Percentiles rank a stretch among this genome's conserved stretches.
Conservation (phyloP, 1,284 basidiomycete genomes). For the Trichosporon sp. region DNA sequence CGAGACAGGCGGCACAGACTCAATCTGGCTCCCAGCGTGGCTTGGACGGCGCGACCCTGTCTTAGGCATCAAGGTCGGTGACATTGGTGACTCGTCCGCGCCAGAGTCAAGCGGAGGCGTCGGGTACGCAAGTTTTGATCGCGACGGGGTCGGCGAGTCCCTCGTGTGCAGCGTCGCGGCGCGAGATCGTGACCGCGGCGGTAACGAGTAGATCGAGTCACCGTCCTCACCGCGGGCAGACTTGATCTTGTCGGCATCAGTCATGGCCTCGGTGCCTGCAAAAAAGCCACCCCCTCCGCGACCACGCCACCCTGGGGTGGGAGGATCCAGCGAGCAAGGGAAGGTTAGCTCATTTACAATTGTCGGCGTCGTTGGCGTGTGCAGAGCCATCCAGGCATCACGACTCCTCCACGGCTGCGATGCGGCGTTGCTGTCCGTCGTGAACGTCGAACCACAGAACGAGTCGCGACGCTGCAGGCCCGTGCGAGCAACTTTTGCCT, state of each 20-base stretch:
- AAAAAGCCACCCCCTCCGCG: slow-evolving; percentile 21
- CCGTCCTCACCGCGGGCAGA: neutral
- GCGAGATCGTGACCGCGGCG: neutral
- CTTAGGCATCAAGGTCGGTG: neutral
- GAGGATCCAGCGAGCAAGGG: slow-evolving; percentile 11
- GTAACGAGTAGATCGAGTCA: slow-evolving; percentile 2
- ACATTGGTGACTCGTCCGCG: neutral
- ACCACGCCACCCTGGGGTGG: slow-evolving; percentile 18
- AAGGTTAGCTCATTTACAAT: slow-evolving; percentile 12
- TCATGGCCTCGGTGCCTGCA: slow-evolving; percentile 6
- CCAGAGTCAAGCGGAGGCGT: neutral
- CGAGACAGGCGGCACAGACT: neutral
- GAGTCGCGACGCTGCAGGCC: slow-evolving; percentile 10
- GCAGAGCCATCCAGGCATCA: slow-evolving; percentile 35
- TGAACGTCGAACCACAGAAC: slow-evolving; percentile 1
- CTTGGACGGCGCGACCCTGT: neutral
- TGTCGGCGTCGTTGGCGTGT: slow-evolving; percentile 9
- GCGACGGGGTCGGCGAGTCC: neutral
- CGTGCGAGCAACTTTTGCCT: slow-evolving; percentile 9
- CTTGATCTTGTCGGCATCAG: slow-evolving; percentile 7
- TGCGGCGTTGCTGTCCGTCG: neutral
- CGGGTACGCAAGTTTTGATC: neutral
- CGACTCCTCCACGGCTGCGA: slow-evolving; percentile 39
- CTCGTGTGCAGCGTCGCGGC: neutral
- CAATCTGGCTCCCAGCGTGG: neutral